Conservation (phyloP, 2,329 filamentous ascomycete genomes). For the Venturia oleaginea region DNA sequence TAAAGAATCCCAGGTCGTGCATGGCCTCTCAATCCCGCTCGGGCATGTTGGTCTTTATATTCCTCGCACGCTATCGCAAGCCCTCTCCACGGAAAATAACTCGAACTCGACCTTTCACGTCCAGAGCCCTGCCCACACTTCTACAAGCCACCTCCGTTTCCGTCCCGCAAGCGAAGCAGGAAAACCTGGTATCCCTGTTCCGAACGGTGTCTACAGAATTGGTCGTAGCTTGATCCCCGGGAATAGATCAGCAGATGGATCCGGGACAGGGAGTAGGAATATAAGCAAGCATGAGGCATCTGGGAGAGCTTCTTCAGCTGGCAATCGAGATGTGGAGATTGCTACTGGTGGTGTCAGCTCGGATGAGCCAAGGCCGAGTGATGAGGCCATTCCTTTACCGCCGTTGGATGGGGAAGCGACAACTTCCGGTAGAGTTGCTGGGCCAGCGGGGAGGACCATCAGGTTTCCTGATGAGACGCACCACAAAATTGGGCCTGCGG, state of each 20-base stretch:
- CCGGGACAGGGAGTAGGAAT: not conserved
- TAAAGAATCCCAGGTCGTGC: conserved; percentile 50
- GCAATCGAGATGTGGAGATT: not conserved
- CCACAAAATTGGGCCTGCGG: not conserved
- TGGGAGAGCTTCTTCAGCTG: not conserved
- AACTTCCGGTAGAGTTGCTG: not conserved
- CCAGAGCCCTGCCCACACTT: not conserved
- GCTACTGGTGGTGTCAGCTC: not conserved
- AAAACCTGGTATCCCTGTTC: not conserved
- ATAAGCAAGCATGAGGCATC: not conserved
- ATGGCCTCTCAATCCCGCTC: conserved; percentile 73
- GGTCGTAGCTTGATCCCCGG: not conserved
- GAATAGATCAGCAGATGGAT: not conserved
- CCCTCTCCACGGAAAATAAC: conserved; percentile 20
- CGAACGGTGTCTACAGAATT: not conserved
- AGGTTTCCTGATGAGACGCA: not conserved
- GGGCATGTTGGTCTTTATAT: conserved; percentile 56
- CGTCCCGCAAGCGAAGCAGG: conserved; percentile 1
- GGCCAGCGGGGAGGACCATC: not conserved
- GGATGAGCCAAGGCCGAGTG: not conserved
- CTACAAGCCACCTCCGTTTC: not conserved
- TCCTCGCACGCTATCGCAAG: conserved; percentile 52
- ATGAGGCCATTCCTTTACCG: not conserved
- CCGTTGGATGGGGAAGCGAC: not conserved
- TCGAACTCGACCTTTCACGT: not conserved